phyloP scores from a whole-genome alignment of 1,139 yeast species.

The Geotrichum klebahnii region DNA sequence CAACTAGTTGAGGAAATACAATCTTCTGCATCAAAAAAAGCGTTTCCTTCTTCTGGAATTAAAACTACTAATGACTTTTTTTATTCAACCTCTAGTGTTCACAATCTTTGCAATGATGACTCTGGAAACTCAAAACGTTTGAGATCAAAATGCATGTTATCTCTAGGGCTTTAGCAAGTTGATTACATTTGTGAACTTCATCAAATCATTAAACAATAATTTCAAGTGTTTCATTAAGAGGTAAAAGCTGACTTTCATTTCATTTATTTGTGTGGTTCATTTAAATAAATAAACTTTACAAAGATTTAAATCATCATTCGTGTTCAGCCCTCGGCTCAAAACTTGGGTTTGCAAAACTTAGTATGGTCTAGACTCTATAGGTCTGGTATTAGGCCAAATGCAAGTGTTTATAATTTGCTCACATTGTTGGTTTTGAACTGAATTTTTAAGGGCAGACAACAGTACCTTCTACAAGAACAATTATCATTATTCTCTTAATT shows the following conservation, averaged over 20 bases:
- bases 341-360: neutral
- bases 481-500: too few relatives aligned
- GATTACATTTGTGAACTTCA: neutral
- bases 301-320: neutral
- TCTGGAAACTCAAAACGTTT: slow-evolving; percentile 1
- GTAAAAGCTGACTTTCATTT: neutral
- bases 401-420: too few relatives aligned
- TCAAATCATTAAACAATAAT: neutral
- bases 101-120: neutral
- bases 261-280: neutral
- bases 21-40: slow-evolving; percentile 1
- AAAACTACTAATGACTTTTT: neutral
- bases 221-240: too few relatives aligned
- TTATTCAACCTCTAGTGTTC: neutral
- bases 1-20: neutral
- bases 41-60: neutral
- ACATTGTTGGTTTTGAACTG: too few relatives aligned
- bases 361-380: too few relatives aligned
- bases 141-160: neutral
- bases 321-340: neutral
- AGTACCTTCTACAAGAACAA: too few relatives aligned
- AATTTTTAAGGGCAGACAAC: too few relatives aligned
- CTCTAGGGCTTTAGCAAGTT: neutral
- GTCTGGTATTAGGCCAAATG: too few relatives aligned
- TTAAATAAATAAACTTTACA: neutral